phyloP scores from a whole-genome alignment of 441 rosid species.

The Geranium incanum region DNA sequence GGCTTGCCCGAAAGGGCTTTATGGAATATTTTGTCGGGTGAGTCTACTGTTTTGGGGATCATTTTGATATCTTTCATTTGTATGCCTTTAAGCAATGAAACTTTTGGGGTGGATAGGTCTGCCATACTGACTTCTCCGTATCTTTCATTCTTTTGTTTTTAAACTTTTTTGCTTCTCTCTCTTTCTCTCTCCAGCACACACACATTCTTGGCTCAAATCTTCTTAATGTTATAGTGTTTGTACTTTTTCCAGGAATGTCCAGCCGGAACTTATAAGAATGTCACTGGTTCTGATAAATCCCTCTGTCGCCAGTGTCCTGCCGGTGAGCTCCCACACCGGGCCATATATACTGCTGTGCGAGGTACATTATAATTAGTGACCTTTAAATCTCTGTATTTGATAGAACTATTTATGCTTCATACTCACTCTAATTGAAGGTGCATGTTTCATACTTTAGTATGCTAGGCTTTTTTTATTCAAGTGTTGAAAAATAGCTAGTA shows the following conservation, averaged over 20 bases:
- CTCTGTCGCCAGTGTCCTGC: constrained; percentile 76
- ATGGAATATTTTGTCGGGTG: constrained; percentile 89
- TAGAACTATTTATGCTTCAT: neutral
- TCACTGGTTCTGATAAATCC: constrained; percentile 69
- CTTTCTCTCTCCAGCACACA: neutral
- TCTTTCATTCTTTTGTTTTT: neutral
- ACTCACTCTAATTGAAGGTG: neutral
- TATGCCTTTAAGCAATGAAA: neutral
- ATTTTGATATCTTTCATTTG: constrained; percentile 7
- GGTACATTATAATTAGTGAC: constrained; percentile 36
- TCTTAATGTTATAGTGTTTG: constrained; percentile 5
- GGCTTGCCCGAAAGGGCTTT: constrained; percentile 90
- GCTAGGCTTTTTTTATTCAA: constrained; percentile 12
- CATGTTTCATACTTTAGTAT: constrained; percentile 1
- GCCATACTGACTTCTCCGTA: neutral
- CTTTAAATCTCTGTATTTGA: neutral
- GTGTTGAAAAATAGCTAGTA: neutral
- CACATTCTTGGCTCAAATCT: neutral
- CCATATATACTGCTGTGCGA: constrained; percentile 67
- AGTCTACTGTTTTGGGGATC: neutral
- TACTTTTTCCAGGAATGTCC: constrained; percentile 87
- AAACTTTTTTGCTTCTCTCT: neutral
- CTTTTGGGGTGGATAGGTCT: neutral
- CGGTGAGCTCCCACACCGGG: constrained; percentile 81
- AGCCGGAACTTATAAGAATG: constrained; percentile 81